A percentile compares a stretch with the other conserved stretches of the same genome.
Conservation (phyloP, 2,329 filamentous ascomycete genomes). For the Fusarium anthophilum region DNA sequence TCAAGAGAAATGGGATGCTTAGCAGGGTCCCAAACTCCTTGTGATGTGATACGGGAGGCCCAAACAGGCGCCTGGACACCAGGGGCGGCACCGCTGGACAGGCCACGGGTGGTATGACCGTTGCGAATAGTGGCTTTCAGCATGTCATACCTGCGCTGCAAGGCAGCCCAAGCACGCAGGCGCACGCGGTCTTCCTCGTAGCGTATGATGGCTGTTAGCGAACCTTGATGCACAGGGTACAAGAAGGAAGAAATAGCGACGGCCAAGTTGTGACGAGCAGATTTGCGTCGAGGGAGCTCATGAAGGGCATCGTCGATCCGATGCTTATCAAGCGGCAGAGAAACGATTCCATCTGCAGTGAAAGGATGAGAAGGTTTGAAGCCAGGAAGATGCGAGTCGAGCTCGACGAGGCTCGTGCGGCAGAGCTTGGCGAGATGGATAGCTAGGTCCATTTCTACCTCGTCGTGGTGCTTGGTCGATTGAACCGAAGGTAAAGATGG, state of each 20-base stretch:
- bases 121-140: conserved; percentile 46
- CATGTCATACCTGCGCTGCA: conserved; percentile 50
- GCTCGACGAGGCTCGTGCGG: conserved; percentile 42
- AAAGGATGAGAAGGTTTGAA: conserved; percentile 45
- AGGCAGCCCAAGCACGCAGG: conserved; percentile 48
- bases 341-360: conserved; percentile 49
- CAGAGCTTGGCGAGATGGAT: conserved; percentile 43
- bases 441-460: conserved; percentile 41
- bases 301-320: conserved; percentile 46
- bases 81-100: conserved; percentile 45
- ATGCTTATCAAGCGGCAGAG: conserved; percentile 44
- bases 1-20: conserved; percentile 45
- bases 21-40: conserved; percentile 48
- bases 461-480: neutral
- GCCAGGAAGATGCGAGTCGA: conserved; percentile 39
- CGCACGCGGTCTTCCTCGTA: conserved; percentile 51
- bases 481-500: neutral
- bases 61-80: conserved; percentile 48
- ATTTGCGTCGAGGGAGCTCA: conserved; percentile 49
- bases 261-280: conserved; percentile 45
- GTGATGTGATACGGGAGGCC: conserved; percentile 46
- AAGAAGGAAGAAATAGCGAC: conserved; percentile 45
- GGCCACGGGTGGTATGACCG: conserved; percentile 41
- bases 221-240: conserved; percentile 48
- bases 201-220: conserved; percentile 50